Evolutionary conservation across 352 stramenopile genomes (phyloP), one percentile per base, ranked within the genome.

Genomic region (Phytopythium cucurbitacearum): DNA sequence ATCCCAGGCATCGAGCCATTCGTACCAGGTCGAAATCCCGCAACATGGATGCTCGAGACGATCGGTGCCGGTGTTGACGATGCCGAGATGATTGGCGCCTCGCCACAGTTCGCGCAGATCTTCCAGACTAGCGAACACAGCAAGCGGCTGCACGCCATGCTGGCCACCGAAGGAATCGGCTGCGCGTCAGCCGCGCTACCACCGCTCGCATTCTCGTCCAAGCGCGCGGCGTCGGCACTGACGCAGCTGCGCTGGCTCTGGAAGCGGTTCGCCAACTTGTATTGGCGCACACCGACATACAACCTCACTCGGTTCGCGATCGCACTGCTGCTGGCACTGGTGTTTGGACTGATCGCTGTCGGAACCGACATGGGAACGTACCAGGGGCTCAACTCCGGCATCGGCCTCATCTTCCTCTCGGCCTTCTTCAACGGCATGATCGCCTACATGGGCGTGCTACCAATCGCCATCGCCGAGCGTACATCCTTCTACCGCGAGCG

Each of bases 211-310:
- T 87, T 70, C 46, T 60, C 33, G 4, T 52, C 40, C 43, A 83
- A 78, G 40, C 63, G 64, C 10, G 69, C 69, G 10, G 63, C 69
- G 0, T 64, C 36, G 16, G 38, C 49, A 12, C 51, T 39, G 45
- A 51, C 53, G 3, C 52, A 80, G 53, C 11, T 77, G 40, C 48
- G 57, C 62, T 57, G 61, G n/a, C 46, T 80, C 12, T 35, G 76
- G 11, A 8, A 49, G 3, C 60, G 69, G 7, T 80, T 80, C 48
- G 51, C 64, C 41, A 67, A 79, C 41, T 76, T 87, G 16, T 97
- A 97, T 61, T 96, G 76, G 76, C 76, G 90, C 37, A 91, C 75
- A n/a, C 85, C 88, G 34, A 70, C 72, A 53, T 97, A 97, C 69
- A 96, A 95, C 66, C 39, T 89, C 9, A 80, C 80, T 4, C 76